A percentile compares a stretch with the other conserved stretches of the same genome.
Conservation (phyloP, 352 stramenopile species). For the Vaucheria bursata region DNA sequence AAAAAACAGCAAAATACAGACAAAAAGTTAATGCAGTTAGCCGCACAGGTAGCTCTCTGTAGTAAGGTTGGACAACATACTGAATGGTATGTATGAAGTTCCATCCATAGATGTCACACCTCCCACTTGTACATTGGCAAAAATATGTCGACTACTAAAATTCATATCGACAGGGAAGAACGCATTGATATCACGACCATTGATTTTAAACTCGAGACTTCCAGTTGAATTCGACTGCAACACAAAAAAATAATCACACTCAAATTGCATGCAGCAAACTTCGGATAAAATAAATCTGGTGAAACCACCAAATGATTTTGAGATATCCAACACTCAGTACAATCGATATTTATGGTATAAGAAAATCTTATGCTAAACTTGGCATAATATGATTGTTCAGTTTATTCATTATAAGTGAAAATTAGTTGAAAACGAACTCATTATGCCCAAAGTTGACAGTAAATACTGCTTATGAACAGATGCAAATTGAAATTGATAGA, state of each 20-base stretch:
- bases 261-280: not conserved
- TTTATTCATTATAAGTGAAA: not conserved
- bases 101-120: constrained; percentile 29
- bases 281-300: not conserved
- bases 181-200: constrained; percentile 56
- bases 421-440: too few relatives aligned
- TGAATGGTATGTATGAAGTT: constrained; percentile 19
- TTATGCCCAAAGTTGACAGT: too few relatives aligned
- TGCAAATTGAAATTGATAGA: too few relatives aligned
- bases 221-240: constrained; percentile 55
- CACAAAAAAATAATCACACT: not conserved
- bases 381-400: not conserved
- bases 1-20: too few relatives aligned
- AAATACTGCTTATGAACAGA: too few relatives aligned
- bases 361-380: not conserved
- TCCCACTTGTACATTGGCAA: constrained; percentile 59
- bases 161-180: constrained; percentile 74
- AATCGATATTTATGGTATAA: not conserved
- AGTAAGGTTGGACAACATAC: constrained; percentile 21
- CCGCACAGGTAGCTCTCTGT: constrained; percentile 24
- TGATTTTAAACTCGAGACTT: constrained; percentile 68
- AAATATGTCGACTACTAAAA: constrained; percentile 64
- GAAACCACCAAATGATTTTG: not conserved
- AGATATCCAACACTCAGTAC: not conserved
- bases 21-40: not conserved